These are phyloP conservation scores for Aphanocladium album DNA, from an alignment of 2,329 filamentous ascomycete species.

Conservation along the genomic window DNA sequence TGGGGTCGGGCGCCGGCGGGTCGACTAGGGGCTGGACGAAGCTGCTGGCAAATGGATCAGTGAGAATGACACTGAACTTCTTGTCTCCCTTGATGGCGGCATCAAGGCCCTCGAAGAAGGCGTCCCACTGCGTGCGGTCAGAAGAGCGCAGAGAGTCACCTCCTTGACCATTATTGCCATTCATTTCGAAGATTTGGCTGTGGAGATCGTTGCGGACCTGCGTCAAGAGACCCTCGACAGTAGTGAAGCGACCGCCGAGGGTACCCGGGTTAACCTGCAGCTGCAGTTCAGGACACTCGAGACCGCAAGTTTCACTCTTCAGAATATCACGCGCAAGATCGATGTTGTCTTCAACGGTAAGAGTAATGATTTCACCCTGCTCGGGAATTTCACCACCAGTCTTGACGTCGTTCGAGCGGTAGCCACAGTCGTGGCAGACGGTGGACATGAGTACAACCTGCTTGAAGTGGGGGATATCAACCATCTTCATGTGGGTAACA, in stretches of 20 bases:
- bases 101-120: conserved; percentile 74
- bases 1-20: conserved; percentile 63
- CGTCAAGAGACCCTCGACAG: conserved; percentile 86
- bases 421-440: conserved; percentile 84
- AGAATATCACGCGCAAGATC: conserved; percentile 91
- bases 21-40: conserved; percentile 90
- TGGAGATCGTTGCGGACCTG: conserved; percentile 89
- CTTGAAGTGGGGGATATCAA: conserved; percentile 96
- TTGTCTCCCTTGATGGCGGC: conserved; percentile 73
- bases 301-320: conserved; percentile 87
- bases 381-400: conserved; percentile 89
- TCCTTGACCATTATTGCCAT: conserved; percentile 48
- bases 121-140: conserved; percentile 68
- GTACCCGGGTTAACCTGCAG: conserved; percentile 90
- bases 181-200: conserved; percentile 78
- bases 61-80: conserved; percentile 76
- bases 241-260: conserved; percentile 92
- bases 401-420: conserved; percentile 95
- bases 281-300: conserved; percentile 81
- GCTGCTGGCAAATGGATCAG: conserved; percentile 85
- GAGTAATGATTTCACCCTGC: conserved; percentile 75
- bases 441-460: conserved; percentile 96
- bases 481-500: conserved; percentile 96
- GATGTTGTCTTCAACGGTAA: conserved; percentile 61
- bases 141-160: conserved; percentile 70